A percentile compares a stretch with the other conserved stretches of the same genome.
These are phyloP conservation scores for Begonia peltatifolia DNA, from an alignment of 306 rosid species.

Conservation along the genomic window DNA sequence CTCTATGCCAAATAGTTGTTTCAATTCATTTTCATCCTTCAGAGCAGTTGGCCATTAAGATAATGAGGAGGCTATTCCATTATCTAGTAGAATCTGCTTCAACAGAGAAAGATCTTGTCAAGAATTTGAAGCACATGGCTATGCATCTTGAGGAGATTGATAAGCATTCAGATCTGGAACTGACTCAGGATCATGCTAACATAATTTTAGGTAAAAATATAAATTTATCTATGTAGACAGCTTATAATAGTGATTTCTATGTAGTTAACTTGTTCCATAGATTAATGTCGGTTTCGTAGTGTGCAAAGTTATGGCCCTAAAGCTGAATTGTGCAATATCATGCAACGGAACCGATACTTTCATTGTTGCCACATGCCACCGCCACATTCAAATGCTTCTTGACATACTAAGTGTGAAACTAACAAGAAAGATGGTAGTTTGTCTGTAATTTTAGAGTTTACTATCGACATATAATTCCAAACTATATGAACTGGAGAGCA, in stretches of 20 bases:
- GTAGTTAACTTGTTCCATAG: no score
- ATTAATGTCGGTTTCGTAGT: no score
- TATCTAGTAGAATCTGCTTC: slow-evolving; percentile 15
- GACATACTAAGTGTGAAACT: no score
- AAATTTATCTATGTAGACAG: background rate
- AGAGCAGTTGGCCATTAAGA: slow-evolving; percentile 52
- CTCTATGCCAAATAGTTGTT: slow-evolving; percentile 54
- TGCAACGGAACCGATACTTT: no score
- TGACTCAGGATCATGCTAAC: slow-evolving; percentile 32
- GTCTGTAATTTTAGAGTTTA: no score
- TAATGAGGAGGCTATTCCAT: slow-evolving; percentile 52
- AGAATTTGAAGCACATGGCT: slow-evolving; percentile 42
- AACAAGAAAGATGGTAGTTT: no score
- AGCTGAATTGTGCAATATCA: no score
- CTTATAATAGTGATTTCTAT: background rate
- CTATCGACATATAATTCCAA: no score
- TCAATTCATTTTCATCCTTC: slow-evolving; percentile 61
- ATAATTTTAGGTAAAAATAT: slow-evolving; percentile 28
- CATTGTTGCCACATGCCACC: no score
- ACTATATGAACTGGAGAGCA: no score
- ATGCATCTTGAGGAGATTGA: slow-evolving; percentile 43
- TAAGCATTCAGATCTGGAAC: slow-evolving; percentile 40
- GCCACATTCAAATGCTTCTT: no score
- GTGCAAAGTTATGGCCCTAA: no score
- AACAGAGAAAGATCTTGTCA: slow-evolving; percentile 31